A percentile compares a stretch with the other conserved stretches of the same genome.
phyloP scores from a whole-genome alignment of 1,284 basidiomycete genomes.

The Moesziomyces antarcticus region DNA sequence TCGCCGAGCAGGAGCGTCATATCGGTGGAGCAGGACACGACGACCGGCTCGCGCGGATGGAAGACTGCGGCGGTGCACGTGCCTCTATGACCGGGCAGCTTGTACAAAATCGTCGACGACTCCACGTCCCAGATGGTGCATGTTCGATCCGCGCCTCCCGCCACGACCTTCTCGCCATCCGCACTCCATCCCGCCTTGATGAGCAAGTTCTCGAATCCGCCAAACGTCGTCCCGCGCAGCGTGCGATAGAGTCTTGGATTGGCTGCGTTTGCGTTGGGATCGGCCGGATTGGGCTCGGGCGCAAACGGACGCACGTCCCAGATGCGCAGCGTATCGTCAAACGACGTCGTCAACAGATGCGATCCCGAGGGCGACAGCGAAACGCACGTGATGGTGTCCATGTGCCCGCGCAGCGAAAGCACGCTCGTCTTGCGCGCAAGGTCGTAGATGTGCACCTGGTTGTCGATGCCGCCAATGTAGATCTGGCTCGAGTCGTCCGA shows the following conservation, averaged over 20 bases:
- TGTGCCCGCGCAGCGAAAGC: slow-evolving; percentile 56
- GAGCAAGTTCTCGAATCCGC: slow-evolving; percentile 63
- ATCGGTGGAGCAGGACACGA: slow-evolving; percentile 61
- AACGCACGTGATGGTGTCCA: slow-evolving; percentile 60
- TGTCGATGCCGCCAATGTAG: slow-evolving; percentile 66
- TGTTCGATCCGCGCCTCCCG: slow-evolving; percentile 63
- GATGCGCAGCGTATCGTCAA: slow-evolving; percentile 64
- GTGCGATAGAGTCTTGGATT: slow-evolving; percentile 60
- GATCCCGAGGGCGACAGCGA: slow-evolving; percentile 63
- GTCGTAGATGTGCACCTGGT: slow-evolving; percentile 66
- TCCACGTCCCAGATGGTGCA: slow-evolving; percentile 65
- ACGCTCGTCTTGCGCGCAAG: slow-evolving; percentile 52
- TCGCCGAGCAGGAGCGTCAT: slow-evolving; percentile 62
- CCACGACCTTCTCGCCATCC: slow-evolving; percentile 58
- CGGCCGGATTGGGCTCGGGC: slow-evolving; percentile 52
- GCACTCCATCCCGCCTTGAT: slow-evolving; percentile 57
- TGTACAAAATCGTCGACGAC: slow-evolving; percentile 57
- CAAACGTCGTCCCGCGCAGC: slow-evolving; percentile 58
- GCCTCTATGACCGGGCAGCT: slow-evolving; percentile 66
- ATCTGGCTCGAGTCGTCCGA: slow-evolving; percentile 64
- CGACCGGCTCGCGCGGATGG: slow-evolving; percentile 65
- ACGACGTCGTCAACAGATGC: slow-evolving; percentile 57
- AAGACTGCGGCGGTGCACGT: slow-evolving; percentile 65
- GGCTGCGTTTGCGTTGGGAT: slow-evolving; percentile 18
- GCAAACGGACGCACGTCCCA: slow-evolving; percentile 68